These are phyloP conservation scores for Camellia sinensis DNA, from an alignment of 148 eudicot species.

Conservation along the genomic window DNA sequence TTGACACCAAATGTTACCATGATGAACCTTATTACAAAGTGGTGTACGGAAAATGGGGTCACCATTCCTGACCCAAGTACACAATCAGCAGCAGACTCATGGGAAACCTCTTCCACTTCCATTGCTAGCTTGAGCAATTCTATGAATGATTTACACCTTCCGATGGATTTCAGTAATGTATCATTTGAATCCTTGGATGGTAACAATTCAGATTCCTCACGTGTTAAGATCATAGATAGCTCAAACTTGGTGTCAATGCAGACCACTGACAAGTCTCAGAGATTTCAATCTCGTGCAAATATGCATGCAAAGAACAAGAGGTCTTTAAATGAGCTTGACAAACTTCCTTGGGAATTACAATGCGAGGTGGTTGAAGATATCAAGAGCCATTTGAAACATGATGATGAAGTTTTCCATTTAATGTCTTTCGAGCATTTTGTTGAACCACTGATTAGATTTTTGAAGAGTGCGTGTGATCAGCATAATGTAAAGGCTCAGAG, in stretches of 20 bases:
- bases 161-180: constrained; percentile 53
- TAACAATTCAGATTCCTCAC: constrained; percentile 34
- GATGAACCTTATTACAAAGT: constrained; percentile 55
- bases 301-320: constrained; percentile 31
- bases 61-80: constrained; percentile 31
- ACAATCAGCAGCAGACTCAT: constrained; percentile 28
- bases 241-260: constrained; percentile 20
- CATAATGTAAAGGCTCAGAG: constrained; percentile 51
- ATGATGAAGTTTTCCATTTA: constrained; percentile 34
- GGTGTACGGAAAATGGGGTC: constrained; percentile 45
- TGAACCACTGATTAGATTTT: constrained; percentile 51
- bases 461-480: constrained; percentile 45
- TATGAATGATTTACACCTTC: constrained; percentile 59
- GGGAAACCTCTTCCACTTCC: constrained; percentile 62
- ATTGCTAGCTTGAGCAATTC: constrained; percentile 57
- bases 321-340: constrained; percentile 36
- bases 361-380: constrained; percentile 52
- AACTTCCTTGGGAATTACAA: constrained; percentile 69
- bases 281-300: constrained; percentile 25
- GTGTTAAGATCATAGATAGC: constrained; percentile 20
- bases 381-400: constrained; percentile 30
- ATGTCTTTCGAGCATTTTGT: constrained; percentile 46
- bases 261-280: constrained; percentile 18
- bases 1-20: constrained; percentile 53
- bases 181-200: constrained; percentile 59